These are phyloP conservation scores for Endogone sp. DNA, from an alignment of 192 early-diverging fungal genomes.

Conservation along the genomic window DNA sequence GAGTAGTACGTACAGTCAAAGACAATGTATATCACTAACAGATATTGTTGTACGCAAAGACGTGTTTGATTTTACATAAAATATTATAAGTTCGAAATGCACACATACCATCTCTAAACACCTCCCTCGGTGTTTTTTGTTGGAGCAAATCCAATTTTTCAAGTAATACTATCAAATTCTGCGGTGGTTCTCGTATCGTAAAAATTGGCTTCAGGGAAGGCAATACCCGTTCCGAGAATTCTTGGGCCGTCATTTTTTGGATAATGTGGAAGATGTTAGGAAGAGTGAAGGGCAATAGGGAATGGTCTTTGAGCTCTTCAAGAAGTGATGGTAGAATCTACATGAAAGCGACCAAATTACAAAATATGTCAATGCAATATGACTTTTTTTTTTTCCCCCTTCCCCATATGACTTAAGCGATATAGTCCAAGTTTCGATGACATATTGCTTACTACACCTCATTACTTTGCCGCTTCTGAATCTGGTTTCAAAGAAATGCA, in stretches of 20 bases:
- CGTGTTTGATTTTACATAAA: too few relatives aligned
- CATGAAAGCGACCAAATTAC: neutral
- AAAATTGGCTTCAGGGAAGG: slow-evolving; percentile 62
- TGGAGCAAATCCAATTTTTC: slow-evolving; percentile 63
- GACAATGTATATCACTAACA: too few relatives aligned
- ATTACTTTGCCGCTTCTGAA: too few relatives aligned
- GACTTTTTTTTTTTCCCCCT: too few relatives aligned
- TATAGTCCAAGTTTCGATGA: too few relatives aligned
- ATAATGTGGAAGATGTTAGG: slow-evolving; percentile 74
- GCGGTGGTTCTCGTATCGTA: slow-evolving; percentile 55
- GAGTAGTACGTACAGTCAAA: too few relatives aligned
- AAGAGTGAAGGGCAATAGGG: slow-evolving; percentile 65
- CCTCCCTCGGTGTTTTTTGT: slow-evolving; percentile 51
- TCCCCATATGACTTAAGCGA: too few relatives aligned
- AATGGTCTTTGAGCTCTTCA: slow-evolving; percentile 70
- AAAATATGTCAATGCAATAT: neutral
- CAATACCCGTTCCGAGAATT: slow-evolving; percentile 61
- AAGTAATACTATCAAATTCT: slow-evolving; percentile 63
- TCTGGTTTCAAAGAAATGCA: too few relatives aligned
- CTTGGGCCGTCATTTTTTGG: slow-evolving; percentile 50
- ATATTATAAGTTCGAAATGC: neutral
- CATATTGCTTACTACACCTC: too few relatives aligned
- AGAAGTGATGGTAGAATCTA: slow-evolving; percentile 69
- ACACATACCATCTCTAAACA: slow-evolving; percentile 58
- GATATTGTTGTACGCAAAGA: too few relatives aligned